Conservation (phyloP, 306 rosid species). For the Aeschynomene evenia region DNA sequence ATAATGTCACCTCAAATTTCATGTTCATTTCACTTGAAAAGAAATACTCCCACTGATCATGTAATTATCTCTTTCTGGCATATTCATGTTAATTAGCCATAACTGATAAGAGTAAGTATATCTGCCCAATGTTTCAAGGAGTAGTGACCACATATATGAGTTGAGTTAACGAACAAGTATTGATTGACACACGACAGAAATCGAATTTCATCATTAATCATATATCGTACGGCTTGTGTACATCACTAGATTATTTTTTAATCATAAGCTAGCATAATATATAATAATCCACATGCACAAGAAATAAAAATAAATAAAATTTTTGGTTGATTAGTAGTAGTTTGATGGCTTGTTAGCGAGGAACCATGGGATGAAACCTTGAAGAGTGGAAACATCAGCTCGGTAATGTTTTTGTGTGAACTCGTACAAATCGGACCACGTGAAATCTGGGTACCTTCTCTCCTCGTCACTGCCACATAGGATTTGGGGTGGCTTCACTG, state of each 20-base stretch:
- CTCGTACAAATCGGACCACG: conserved; percentile 43
- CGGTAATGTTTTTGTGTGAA: conserved; percentile 43
- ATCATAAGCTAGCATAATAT: too few species aligned
- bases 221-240: background rate
- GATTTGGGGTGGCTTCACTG: conserved; percentile 48
- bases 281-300: background rate
- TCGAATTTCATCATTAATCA: too few species aligned
- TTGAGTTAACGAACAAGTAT: too few species aligned
- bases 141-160: too few species aligned
- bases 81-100: background rate
- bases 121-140: too few species aligned
- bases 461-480: conserved; percentile 27
- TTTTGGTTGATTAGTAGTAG: too few species aligned
- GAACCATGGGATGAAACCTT: conserved; percentile 34
- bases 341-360: conserved; percentile 25
- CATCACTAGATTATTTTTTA: background rate
- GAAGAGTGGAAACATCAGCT: conserved; percentile 44
- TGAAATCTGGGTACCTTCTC: conserved; percentile 58
- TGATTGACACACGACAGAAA: too few species aligned
- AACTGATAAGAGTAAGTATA: too few species aligned
- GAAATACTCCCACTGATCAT: background rate
- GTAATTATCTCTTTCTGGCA: background rate
- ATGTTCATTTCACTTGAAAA: background rate
- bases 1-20: background rate
- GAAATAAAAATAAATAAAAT: too few species aligned